Conservation (phyloP, 129 eudicot species). For the Rutidosis leptorrhynchoides region DNA sequence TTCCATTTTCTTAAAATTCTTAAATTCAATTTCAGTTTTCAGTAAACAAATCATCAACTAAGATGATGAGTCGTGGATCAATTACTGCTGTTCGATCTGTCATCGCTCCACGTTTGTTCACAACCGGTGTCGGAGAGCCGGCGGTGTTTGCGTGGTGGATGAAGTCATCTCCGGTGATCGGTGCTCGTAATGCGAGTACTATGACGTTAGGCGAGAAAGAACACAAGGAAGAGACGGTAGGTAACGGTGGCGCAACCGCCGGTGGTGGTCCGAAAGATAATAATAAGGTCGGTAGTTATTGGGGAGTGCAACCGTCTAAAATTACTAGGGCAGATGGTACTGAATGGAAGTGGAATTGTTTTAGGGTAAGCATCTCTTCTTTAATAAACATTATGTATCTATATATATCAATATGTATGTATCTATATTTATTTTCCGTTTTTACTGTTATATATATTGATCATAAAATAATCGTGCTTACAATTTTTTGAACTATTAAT, state of each 20-base stretch:
- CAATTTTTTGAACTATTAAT: no score
- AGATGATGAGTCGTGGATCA: conserved; percentile 64
- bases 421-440: background rate
- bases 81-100: conserved; percentile 43
- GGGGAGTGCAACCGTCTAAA: conserved; percentile 72
- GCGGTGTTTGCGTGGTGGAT: conserved; percentile 49
- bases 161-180: conserved; percentile 31
- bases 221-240: conserved; percentile 27
- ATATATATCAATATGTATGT: background rate
- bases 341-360: conserved; percentile 82
- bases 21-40: background rate
- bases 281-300: conserved; percentile 58
- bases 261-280: conserved; percentile 25
- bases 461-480: no score
- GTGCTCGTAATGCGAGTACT: conserved; percentile 46
- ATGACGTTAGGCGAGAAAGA: conserved; percentile 46
- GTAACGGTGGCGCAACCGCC: conserved; percentile 29
- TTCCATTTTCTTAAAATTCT: background rate
- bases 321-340: conserved; percentile 73
- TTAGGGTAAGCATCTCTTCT: conserved; percentile 54
- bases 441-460: background rate
- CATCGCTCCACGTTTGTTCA: conserved; percentile 40
- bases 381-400: background rate
- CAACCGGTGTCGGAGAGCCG: conserved; percentile 22
- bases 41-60: background rate